Evolutionary conservation across 805 yeast genomes (phyloP).

Genomic region (Candida krabiensis): DNA sequence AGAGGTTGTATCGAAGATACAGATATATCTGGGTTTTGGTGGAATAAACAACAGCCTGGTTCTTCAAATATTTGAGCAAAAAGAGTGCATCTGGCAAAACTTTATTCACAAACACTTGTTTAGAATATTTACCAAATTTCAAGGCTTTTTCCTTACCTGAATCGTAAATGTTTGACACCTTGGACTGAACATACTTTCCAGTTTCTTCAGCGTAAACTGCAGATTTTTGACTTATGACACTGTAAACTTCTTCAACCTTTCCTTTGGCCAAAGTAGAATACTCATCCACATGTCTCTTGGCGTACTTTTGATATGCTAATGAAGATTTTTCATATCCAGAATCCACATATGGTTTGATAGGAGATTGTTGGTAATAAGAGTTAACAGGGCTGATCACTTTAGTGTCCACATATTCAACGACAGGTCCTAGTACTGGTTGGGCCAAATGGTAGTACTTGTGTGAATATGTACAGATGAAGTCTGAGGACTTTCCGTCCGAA

Average conservation of each 20-base stretch:
- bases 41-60: constrained; percentile 5
- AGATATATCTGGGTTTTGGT: constrained; percentile 11
- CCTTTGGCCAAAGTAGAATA: constrained; percentile 10
- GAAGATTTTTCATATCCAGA: constrained; percentile 3
- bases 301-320: constrained; percentile 12
- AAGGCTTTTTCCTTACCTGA: constrained; percentile 4
- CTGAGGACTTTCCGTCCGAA: constrained; percentile 11
- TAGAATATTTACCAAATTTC: constrained; percentile 3
- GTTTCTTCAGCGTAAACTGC: constrained; percentile 2
- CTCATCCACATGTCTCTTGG: constrained; percentile 20
- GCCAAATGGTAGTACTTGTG: constrained; percentile 19
- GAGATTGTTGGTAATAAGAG: constrained; percentile 20
- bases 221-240: constrained; percentile 1
- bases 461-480: constrained; percentile 22
- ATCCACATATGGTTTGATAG: constrained; percentile 26
- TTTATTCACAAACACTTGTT: constrained; percentile 5
- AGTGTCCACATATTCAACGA: constrained; percentile 9
- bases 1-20: constrained; percentile 22
- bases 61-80: constrained; percentile 2
- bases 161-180: constrained; percentile 2
- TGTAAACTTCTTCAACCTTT: constrained; percentile 1
- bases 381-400: constrained; percentile 13
- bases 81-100: constrained; percentile 17
- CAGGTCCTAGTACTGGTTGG: constrained; percentile 21
- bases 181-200: constrained; percentile 6